Evolutionary conservation across 805 yeast species (phyloP).

Genomic region (Kazachstania bromeliacearum): DNA sequence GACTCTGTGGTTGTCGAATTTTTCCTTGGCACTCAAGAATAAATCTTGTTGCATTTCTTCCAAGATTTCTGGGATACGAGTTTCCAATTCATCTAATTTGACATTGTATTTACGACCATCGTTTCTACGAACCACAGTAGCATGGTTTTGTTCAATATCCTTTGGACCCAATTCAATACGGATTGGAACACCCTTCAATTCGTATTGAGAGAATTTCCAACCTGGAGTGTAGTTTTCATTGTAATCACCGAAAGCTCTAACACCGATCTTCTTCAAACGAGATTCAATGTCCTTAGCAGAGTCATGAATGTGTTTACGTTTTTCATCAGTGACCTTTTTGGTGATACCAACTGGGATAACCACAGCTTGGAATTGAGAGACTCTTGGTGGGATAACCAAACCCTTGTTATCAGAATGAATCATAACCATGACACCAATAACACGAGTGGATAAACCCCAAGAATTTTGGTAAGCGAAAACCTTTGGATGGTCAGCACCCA

Average conservation of each 20-base stretch:
- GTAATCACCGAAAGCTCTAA: conserved; percentile 78
- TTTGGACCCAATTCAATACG: conserved; percentile 95
- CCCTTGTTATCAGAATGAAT: conserved; percentile 98
- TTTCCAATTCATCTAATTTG: conserved; percentile 53
- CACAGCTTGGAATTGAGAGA: conserved; percentile 84
- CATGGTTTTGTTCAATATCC: conserved; percentile 73
- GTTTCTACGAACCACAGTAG: conserved; percentile 88
- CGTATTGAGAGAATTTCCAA: conserved; percentile 97
- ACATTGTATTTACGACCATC: conserved; percentile 67
- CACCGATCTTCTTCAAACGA: conserved; percentile 47
- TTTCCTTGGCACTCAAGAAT: conserved; percentile 68
- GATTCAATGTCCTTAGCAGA: conserved; percentile 65
- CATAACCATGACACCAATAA: conserved; percentile 99
- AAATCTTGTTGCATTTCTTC: conserved; percentile 73
- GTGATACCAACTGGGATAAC: conserved; percentile 94
- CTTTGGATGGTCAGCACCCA: conserved; percentile 79
- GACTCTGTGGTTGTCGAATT: conserved; percentile 77
- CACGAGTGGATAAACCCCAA: conserved; percentile 98
- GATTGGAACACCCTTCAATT: conserved; percentile 89
- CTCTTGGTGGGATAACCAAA: conserved; percentile 94
- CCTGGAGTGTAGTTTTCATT: conserved; percentile 95
- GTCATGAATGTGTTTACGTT: conserved; percentile 55
- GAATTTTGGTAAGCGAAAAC: conserved; percentile 91
- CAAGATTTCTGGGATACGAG: conserved; percentile 62
- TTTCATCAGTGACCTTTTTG: conserved; percentile 70